These are phyloP conservation scores for Rhynchospora breviuscula DNA, from an alignment of 176 grass and related monocot genomes.

Conservation along the genomic window DNA sequence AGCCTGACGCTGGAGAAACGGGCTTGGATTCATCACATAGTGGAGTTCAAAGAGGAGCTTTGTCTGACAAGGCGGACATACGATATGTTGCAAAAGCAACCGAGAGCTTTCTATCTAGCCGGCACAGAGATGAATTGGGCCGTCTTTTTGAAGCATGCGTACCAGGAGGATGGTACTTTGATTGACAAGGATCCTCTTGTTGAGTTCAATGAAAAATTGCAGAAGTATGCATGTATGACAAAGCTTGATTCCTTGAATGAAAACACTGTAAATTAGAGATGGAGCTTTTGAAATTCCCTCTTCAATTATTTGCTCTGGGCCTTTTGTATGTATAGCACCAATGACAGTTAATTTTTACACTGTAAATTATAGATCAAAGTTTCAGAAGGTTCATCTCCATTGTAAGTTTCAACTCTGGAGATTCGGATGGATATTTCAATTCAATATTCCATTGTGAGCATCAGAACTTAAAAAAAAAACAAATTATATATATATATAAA, in stretches of 20 bases:
- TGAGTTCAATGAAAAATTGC: constrained; percentile 70
- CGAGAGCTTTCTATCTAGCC: constrained; percentile 77
- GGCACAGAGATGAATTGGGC: constrained; percentile 90
- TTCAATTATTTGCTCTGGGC: neutral
- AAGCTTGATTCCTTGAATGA: constrained; percentile 1
- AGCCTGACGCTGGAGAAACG: constrained; percentile 83
- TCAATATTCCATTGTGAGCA: neutral
- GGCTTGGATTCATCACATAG: constrained; percentile 74
- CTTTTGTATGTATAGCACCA: neutral
- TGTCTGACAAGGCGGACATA: constrained; percentile 66
- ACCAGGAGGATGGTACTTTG: constrained; percentile 51
- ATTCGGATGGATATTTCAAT: no score
- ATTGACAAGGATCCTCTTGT: constrained; percentile 66
- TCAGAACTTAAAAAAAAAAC: neutral
- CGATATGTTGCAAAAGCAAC: constrained; percentile 61
- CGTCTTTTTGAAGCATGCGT: constrained; percentile 67
- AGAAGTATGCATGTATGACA: constrained; percentile 48
- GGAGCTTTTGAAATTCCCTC: neutral
- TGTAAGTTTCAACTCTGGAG: no score
- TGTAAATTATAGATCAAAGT: no score
- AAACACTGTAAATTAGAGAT: neutral
- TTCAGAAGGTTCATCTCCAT: no score
- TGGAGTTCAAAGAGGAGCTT: constrained; percentile 93
- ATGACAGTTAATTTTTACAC: neutral
- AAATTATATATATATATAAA: neutral